Evolutionary conservation across 495 filamentous ascomycete genomes (phyloP).

Genomic region (Penicillium alfredii): DNA sequence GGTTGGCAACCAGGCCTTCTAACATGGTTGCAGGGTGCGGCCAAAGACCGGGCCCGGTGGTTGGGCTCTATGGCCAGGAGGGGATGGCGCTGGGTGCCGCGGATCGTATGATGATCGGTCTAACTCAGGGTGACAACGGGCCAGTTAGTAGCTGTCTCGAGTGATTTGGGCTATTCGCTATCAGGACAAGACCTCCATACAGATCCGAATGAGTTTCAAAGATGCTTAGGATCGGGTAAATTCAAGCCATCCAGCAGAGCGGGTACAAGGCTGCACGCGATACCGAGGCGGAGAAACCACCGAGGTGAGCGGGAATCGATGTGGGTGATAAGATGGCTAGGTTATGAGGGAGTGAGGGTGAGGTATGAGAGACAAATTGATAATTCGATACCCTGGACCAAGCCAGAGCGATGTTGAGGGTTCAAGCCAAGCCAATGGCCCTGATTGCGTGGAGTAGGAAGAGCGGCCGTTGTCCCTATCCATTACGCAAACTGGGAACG

Average conservation of each 20-base stretch:
- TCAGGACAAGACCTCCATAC: no score
- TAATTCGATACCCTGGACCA: conserved; percentile 3
- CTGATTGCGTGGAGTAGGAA: conserved; percentile 22
- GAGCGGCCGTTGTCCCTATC: conserved; percentile 9
- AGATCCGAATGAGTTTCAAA: no score
- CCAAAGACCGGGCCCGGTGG: conserved; percentile 34
- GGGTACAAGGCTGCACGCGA: conserved; percentile 28
- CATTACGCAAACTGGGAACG: conserved; percentile 17
- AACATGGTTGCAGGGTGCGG: conserved; percentile 49
- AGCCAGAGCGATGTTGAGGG: conserved; percentile 25
- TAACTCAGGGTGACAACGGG: conserved; percentile 5
- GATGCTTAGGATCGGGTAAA: conserved; percentile 9
- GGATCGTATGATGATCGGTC: conserved; percentile 9
- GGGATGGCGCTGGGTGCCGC: conserved; percentile 7
- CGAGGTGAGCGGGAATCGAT: conserved; percentile 6
- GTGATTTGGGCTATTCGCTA: no score
- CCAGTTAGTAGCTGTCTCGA: conserved; percentile 9
- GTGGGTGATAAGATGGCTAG: conserved; percentile 3
- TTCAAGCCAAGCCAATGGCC: conserved; percentile 25
- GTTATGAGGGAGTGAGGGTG: not conserved
- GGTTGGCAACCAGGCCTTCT: conserved; percentile 68
- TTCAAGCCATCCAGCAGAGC: conserved; percentile 31
- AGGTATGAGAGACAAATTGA: conserved; percentile 1
- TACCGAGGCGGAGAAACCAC: conserved; percentile 20
- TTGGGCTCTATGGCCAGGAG: conserved; percentile 20